phyloP scores from a whole-genome alignment of 352 stramenopile species.

The Pythium insidiosum region DNA sequence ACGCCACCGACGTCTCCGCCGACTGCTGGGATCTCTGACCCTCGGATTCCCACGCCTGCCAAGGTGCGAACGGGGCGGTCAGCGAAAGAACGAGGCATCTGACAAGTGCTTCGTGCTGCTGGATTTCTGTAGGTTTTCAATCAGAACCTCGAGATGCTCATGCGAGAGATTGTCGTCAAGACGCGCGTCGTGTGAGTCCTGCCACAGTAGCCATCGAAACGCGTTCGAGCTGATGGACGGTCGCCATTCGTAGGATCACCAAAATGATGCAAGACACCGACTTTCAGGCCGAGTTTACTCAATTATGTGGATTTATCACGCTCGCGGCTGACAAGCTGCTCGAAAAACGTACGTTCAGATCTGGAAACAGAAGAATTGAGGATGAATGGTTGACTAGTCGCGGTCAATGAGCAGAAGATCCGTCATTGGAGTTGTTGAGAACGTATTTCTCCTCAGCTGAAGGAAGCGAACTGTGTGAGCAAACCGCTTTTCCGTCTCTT shows the following conservation, averaged over 20 bases:
- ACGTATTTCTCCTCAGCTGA: conserved; percentile 40
- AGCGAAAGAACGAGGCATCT: too few species aligned
- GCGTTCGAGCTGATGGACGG: background rate
- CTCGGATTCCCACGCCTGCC: conserved; percentile 18
- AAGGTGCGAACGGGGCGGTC: too few species aligned
- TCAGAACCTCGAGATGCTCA: conserved; percentile 43
- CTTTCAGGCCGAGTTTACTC: conserved; percentile 24
- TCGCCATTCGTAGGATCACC: conserved; percentile 40
- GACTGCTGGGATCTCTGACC: too few species aligned
- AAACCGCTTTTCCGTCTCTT: conserved; percentile 60
- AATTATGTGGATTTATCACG: conserved; percentile 37
- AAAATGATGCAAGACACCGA: conserved; percentile 30
- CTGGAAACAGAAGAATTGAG: background rate
- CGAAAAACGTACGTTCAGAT: conserved; percentile 25
- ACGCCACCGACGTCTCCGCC: conserved; percentile 1
- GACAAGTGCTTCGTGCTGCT: too few species aligned
- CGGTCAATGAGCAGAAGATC: conserved; percentile 17
- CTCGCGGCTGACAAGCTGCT: conserved; percentile 31
- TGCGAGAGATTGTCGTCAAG: conserved; percentile 36
- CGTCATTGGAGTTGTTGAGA: conserved; percentile 25
- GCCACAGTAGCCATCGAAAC: too few species aligned
- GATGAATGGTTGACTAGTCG: background rate
- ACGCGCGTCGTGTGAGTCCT: conserved; percentile 52
- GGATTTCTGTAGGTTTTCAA: conserved; percentile 25
- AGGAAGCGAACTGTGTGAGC: conserved; percentile 45